A percentile compares a stretch with the other conserved stretches of the same genome.
Conservation (phyloP, 495 filamentous ascomycete species). For the Neurospora sp. region DNA sequence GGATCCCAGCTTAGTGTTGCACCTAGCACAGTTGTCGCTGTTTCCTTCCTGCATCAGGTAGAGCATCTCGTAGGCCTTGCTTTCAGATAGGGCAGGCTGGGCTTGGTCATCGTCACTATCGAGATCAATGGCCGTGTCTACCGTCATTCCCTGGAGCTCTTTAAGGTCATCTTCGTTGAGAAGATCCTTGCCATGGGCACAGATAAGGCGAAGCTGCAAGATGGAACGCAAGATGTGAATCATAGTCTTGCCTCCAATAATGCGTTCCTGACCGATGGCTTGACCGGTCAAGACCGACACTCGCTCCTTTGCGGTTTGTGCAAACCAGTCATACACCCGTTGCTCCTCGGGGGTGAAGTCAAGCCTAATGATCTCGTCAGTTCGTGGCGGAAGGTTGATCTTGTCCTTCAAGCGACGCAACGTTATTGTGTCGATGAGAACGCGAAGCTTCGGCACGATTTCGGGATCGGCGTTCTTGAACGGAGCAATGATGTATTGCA, state of each 20-base stretch:
- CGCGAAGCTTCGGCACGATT: slow-evolving; percentile 71
- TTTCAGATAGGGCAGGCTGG: slow-evolving; percentile 41
- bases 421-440: slow-evolving; percentile 89
- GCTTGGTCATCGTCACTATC: slow-evolving; percentile 61
- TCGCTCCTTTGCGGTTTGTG: slow-evolving; percentile 40
- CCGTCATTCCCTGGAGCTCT: slow-evolving; percentile 64
- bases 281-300: slow-evolving; percentile 40
- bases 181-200: slow-evolving; percentile 83
- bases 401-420: slow-evolving; percentile 86
- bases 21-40: slow-evolving; percentile 58
- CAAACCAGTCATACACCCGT: slow-evolving; percentile 45
- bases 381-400: slow-evolving; percentile 67
- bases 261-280: slow-evolving; percentile 38
- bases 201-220: slow-evolving; percentile 79
- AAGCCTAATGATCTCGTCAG: slow-evolving; percentile 60
- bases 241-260: slow-evolving; percentile 71
- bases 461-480: slow-evolving; percentile 75
- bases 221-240: slow-evolving; percentile 86
- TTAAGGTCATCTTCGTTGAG: slow-evolving; percentile 73
- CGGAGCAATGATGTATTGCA: slow-evolving; percentile 65
- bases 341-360: slow-evolving; percentile 43
- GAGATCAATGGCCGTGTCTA: slow-evolving; percentile 75
- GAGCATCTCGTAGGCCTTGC: slow-evolving; percentile 73
- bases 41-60: slow-evolving; percentile 70
- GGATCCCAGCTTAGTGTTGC: slow-evolving; percentile 50